A percentile compares a stretch with the other conserved stretches of the same genome.
phyloP scores from a whole-genome alignment of 2,329 filamentous ascomycete species.

The Stemphylium vesicarium region DNA sequence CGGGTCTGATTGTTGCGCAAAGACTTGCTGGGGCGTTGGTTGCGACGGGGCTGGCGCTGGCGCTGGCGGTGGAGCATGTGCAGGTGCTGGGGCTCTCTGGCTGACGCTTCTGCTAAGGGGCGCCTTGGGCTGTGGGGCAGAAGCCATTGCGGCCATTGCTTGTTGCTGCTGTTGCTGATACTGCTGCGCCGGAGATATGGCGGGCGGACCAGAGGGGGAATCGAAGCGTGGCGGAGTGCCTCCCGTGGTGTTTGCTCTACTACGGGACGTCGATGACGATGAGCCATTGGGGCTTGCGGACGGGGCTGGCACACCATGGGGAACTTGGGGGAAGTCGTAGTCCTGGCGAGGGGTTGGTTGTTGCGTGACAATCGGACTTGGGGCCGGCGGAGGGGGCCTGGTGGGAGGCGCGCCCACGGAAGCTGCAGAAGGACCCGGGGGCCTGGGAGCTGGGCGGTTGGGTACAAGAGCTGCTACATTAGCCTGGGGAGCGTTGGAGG shows the following conservation, averaged over 20 bases:
- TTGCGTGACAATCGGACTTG: constrained; percentile 52
- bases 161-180: constrained; percentile 85
- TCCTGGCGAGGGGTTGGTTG: constrained; percentile 41
- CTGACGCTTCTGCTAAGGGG: constrained; percentile 76
- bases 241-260: constrained; percentile 53
- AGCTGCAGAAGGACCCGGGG: constrained; percentile 64
- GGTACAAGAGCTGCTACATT: constrained; percentile 66
- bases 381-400: constrained; percentile 63
- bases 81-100: constrained; percentile 60
- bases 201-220: constrained; percentile 51
- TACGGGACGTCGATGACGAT: constrained; percentile 43
- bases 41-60: constrained; percentile 54
- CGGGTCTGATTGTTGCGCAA: constrained; percentile 49
- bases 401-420: constrained; percentile 59
- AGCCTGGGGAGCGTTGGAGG: constrained; percentile 50
- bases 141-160: constrained; percentile 70
- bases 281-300: constrained; percentile 47
- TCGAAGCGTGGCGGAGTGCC: constrained; percentile 51
- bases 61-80: constrained; percentile 37
- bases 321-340: constrained; percentile 51
- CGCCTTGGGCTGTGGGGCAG: constrained; percentile 74
- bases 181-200: constrained; percentile 53
- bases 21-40: constrained; percentile 59
- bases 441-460: constrained; percentile 82
- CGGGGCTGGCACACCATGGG: constrained; percentile 52